Evolutionary conservation across 1,139 yeast genomes (phyloP).

Genomic region (Geotrichum aggregatum): DNA sequence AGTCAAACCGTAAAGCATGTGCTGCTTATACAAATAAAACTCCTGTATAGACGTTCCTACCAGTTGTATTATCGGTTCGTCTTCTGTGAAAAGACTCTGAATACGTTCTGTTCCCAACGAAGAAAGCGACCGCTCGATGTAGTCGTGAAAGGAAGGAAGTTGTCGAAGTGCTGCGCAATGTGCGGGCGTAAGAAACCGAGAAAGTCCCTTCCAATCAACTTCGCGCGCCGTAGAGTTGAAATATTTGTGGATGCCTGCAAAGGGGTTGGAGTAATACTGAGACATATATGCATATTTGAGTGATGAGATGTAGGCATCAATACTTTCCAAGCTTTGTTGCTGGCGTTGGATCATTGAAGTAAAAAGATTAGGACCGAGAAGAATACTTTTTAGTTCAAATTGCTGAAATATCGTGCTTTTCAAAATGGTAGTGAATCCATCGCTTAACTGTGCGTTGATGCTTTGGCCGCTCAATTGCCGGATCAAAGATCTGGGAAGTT

Average conservation of each 20-base stretch:
- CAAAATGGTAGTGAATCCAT: constrained; percentile 26
- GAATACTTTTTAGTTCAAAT: constrained; percentile 19
- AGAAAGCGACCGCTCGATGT: constrained; percentile 34
- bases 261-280: constrained; percentile 66
- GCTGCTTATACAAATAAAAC: constrained; percentile 14
- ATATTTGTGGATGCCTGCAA: constrained; percentile 44
- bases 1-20: constrained; percentile 16
- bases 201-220: constrained; percentile 28
- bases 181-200: constrained; percentile 29
- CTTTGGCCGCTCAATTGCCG: constrained; percentile 29
- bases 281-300: constrained; percentile 64
- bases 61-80: constrained; percentile 4
- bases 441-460: constrained; percentile 29
- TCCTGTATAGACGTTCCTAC: constrained; percentile 4
- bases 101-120: background rate
- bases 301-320: constrained; percentile 51
- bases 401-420: constrained; percentile 24
- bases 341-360: constrained; percentile 29
- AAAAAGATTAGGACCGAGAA: constrained; percentile 33
- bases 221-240: constrained; percentile 40
- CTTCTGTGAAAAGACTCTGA: constrained; percentile 9
- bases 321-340: constrained; percentile 36
- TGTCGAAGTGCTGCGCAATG: constrained; percentile 43
- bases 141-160: constrained; percentile 47
- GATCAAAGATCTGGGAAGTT: constrained; percentile 38